These are phyloP conservation scores for Biscogniauxia sp. DNA, from an alignment of 2,329 filamentous ascomycete genomes.

Conservation along the genomic window DNA sequence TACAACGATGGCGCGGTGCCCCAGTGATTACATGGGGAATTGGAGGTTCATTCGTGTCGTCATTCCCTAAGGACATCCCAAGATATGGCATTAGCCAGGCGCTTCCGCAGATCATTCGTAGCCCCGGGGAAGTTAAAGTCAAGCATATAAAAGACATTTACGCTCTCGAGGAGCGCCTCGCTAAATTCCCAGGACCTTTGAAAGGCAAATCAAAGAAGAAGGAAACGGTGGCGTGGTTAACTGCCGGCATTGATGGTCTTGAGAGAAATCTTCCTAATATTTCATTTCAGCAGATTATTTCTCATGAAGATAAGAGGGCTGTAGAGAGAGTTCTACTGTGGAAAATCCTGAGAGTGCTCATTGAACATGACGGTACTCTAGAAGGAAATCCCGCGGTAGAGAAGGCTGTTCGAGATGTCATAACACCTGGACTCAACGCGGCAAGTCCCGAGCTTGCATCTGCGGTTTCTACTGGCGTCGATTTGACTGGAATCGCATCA, in stretches of 20 bases:
- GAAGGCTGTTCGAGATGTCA: constrained; percentile 69
- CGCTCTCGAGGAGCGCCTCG: constrained; percentile 67
- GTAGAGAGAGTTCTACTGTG: constrained; percentile 82
- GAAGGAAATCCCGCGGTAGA: constrained; percentile 72
- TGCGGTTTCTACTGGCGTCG: constrained; percentile 33
- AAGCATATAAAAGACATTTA: constrained; percentile 71
- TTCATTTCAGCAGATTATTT: constrained; percentile 48
- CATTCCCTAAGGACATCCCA: constrained; percentile 85
- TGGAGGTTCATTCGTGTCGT: constrained; percentile 77
- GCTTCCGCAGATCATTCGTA: constrained; percentile 75
- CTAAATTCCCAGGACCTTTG: constrained; percentile 86
- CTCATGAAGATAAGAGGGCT: constrained; percentile 65
- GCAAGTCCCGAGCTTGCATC: constrained; percentile 25
- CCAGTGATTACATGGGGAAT: constrained; percentile 88
- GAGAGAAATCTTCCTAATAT: constrained; percentile 57
- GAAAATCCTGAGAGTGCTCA: constrained; percentile 77
- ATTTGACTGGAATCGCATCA: constrained; percentile 39
- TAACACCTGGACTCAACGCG: constrained; percentile 57
- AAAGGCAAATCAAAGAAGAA: constrained; percentile 95
- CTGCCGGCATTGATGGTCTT: constrained; percentile 69
- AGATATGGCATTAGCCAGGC: constrained; percentile 75
- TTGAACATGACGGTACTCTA: constrained; percentile 82
- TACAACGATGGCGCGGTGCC: constrained; percentile 87
- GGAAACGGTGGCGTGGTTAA: constrained; percentile 80
- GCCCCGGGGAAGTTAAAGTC: constrained; percentile 78